Percentiles rank a stretch among this genome's conserved stretches.
Evolutionary conservation across 2,329 filamentous ascomycete species (phyloP).

Genomic region (Penicillium sp.): DNA sequence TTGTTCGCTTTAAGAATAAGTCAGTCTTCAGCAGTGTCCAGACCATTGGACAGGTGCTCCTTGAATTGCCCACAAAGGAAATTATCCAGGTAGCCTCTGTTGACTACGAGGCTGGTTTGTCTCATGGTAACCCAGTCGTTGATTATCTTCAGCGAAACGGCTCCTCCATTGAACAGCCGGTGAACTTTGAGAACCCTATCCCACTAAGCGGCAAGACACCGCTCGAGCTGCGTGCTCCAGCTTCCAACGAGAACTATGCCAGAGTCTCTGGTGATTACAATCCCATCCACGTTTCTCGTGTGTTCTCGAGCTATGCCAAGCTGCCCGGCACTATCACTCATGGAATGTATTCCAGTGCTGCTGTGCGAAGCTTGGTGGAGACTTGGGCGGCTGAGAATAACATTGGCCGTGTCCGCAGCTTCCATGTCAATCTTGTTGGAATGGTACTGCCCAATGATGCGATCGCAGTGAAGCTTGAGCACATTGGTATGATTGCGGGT

Average conservation of each 20-base stretch:
- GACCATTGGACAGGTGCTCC: conserved; percentile 84
- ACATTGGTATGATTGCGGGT: conserved; percentile 94
- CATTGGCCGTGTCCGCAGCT: conserved; percentile 92
- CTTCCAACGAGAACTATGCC: conserved; percentile 96
- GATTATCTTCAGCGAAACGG: conserved; percentile 94
- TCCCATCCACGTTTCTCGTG: conserved; percentile 95
- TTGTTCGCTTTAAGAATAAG: conserved; percentile 93
- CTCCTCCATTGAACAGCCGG: conserved; percentile 87
- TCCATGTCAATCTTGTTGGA: conserved; percentile 93
- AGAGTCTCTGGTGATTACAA: conserved; percentile 98
- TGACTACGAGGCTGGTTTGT: conserved; percentile 86
- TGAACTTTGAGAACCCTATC: conserved; percentile 96
- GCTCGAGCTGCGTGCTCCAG: conserved; percentile 81
- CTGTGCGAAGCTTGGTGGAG: conserved; percentile 91
- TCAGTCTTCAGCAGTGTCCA: conserved; percentile 85
- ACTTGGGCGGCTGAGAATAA: conserved; percentile 99
- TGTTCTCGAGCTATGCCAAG: conserved; percentile 94
- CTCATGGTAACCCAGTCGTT: conserved; percentile 92
- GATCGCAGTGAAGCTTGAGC: conserved; percentile 90
- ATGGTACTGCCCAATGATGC: conserved; percentile 98
- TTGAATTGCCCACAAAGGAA: conserved; percentile 95
- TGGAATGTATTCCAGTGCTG: conserved; percentile 98
- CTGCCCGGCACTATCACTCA: conserved; percentile 96
- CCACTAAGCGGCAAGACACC: conserved; percentile 90
- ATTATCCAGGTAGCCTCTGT: conserved; percentile 96